These are phyloP conservation scores for Ganoderma resinaceum DNA, from an alignment of 1,284 basidiomycete species.

Conservation along the genomic window DNA sequence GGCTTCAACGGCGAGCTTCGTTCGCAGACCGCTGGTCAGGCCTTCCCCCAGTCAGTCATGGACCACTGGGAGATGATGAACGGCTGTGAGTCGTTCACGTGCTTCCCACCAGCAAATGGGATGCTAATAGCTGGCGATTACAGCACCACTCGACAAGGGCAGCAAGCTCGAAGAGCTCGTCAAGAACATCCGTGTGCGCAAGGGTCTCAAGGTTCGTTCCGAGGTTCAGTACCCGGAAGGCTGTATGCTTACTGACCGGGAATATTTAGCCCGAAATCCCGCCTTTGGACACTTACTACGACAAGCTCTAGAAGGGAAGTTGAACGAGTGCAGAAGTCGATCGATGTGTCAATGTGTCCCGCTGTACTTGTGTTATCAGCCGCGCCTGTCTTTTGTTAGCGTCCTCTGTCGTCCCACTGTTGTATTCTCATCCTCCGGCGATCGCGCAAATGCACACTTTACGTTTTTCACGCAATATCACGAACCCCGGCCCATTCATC, in stretches of 20 bases:
- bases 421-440: conserved; percentile 36
- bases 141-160: conserved; percentile 84
- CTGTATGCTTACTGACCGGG: conserved; percentile 21
- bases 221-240: conserved; percentile 6
- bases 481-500: conserved; percentile 15
- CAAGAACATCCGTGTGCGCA: conserved; percentile 84
- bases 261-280: conserved; percentile 80
- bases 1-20: conserved; percentile 99
- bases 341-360: conserved; percentile 34
- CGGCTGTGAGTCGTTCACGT: conserved; percentile 63
- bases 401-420: conserved; percentile 30
- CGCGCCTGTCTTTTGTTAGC: conserved; percentile 34
- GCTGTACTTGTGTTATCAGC: conserved; percentile 35
- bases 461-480: conserved; percentile 31
- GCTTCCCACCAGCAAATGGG: conserved; percentile 33
- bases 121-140: conserved; percentile 16
- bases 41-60: conserved; percentile 97
- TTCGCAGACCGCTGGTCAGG: conserved; percentile 93
- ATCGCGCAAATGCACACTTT: conserved; percentile 32
- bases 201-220: conserved; percentile 86
- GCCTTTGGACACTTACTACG: conserved; percentile 87
- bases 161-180: conserved; percentile 92
- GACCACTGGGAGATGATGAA: conserved; percentile 91
- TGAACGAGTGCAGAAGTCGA: conserved; percentile 37
- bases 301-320: conserved; percentile 63